Percentiles rank a stretch among this genome's conserved stretches.
Conservation (phyloP, 2,329 filamentous ascomycete species). For the Zasmidium cellare region DNA sequence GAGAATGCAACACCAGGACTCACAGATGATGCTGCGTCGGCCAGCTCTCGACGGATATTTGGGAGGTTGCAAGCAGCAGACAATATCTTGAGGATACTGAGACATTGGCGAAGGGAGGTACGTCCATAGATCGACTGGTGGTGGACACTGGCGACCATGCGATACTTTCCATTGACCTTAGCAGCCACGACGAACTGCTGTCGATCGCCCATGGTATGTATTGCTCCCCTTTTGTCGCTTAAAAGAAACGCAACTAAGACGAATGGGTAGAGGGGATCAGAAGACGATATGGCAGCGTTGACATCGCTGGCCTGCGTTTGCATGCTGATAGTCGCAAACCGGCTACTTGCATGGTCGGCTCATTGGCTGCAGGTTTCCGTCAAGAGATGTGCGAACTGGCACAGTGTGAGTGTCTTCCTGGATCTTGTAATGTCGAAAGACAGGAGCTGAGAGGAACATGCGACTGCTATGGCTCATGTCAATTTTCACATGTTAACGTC, state of each 20-base stretch:
- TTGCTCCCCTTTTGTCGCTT: background rate
- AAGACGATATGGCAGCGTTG: no score
- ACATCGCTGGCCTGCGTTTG: background rate
- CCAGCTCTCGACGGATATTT: background rate
- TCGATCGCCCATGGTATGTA: background rate
- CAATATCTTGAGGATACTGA: background rate
- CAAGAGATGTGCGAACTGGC: no score
- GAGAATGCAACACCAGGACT: background rate
- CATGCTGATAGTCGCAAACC: background rate
- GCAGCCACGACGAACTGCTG: background rate
- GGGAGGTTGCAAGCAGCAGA: background rate
- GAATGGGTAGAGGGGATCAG: no score
- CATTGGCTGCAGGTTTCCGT: no score
- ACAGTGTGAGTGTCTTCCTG: no score
- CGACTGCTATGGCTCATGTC: background rate
- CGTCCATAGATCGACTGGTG: background rate
- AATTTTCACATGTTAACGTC: background rate
- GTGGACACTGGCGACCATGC: background rate
- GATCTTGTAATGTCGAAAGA: no score
- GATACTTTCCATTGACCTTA: background rate
- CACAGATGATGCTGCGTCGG: background rate
- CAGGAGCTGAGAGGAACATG: no score
- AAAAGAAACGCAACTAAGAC: no score
- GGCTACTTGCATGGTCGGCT: no score
- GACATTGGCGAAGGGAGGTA: background rate